Conservation (phyloP, 805 yeast species). For the Yarrowia alimentaria region DNA sequence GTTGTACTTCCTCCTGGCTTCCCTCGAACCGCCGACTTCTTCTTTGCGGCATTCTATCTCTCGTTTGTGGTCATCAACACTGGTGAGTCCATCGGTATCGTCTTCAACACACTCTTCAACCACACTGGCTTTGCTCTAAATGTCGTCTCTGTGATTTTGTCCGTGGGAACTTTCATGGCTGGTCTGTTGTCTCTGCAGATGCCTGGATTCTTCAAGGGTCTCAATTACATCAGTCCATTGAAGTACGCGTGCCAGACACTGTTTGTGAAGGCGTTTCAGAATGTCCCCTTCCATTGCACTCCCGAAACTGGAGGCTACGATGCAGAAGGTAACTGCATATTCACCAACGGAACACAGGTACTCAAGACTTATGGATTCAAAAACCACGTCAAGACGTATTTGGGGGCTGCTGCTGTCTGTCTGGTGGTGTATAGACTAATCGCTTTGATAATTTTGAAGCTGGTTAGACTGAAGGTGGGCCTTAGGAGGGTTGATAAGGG, state of each 20-base stretch:
- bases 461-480: slow-evolving; percentile 34
- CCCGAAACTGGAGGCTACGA: slow-evolving; percentile 29
- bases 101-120: slow-evolving; percentile 67
- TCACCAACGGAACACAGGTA: slow-evolving; percentile 56
- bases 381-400: slow-evolving; percentile 30
- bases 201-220: slow-evolving; percentile 63
- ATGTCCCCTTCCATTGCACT: slow-evolving; percentile 19
- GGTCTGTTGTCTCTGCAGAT: slow-evolving; percentile 79
- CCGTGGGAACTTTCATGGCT: slow-evolving; percentile 77
- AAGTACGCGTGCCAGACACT: slow-evolving; percentile 50
- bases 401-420: slow-evolving; percentile 35
- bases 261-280: slow-evolving; percentile 27
- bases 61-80: slow-evolving; percentile 58
- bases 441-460: slow-evolving; percentile 34
- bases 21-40: slow-evolving; percentile 65
- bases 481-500: slow-evolving; percentile 22
- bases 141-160: slow-evolving; percentile 60
- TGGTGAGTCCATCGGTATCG: slow-evolving; percentile 83
- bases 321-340: slow-evolving; percentile 46
- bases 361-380: slow-evolving; percentile 51
- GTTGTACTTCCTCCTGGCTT: slow-evolving; percentile 70
- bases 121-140: slow-evolving; percentile 82
- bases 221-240: slow-evolving; percentile 75
- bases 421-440: slow-evolving; percentile 35
- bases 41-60: slow-evolving; percentile 60